phyloP scores from a whole-genome alignment of 2,329 filamentous ascomycete genomes.

The Helminthosporium solani region DNA sequence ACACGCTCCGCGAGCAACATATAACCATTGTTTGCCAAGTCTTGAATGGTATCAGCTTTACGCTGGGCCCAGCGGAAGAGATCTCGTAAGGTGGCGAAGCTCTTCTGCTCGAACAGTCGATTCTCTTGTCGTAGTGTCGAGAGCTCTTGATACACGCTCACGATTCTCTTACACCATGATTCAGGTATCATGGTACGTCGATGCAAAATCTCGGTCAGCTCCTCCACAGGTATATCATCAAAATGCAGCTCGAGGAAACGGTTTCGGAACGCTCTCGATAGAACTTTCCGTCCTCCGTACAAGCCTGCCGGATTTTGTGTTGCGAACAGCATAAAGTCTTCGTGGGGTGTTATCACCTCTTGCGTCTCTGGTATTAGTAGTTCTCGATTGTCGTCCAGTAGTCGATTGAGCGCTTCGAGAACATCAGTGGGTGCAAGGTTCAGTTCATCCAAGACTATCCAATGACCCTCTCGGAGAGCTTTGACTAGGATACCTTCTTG shows the following conservation, averaged over 20 bases:
- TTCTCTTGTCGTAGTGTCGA: conserved; percentile 86
- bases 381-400: conserved; percentile 95
- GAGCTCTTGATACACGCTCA: conserved; percentile 89
- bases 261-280: conserved; percentile 94
- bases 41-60: conserved; percentile 78
- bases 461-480: conserved; percentile 88
- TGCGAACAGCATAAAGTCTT: conserved; percentile 96
- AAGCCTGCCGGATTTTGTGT: conserved; percentile 96
- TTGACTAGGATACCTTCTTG: conserved; percentile 93
- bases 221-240: conserved; percentile 94
- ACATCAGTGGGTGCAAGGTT: conserved; percentile 97
- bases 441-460: conserved; percentile 97
- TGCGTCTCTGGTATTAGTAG: conserved; percentile 95
- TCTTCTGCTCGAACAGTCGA: conserved; percentile 92
- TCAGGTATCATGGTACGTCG: conserved; percentile 85
- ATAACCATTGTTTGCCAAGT: conserved; percentile 88
- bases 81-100: conserved; percentile 94
- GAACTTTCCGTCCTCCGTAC: conserved; percentile 89
- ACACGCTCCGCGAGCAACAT: conserved; percentile 96
- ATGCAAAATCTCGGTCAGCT: conserved; percentile 88
- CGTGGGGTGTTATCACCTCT: conserved; percentile 85
- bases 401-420: conserved; percentile 88
- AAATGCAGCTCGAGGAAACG: conserved; percentile 96
- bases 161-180: conserved; percentile 87
- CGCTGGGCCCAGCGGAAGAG: conserved; percentile 93